Percentiles rank a stretch among this genome's conserved stretches.
phyloP scores from a whole-genome alignment of 441 rosid genomes.

The Rhodomyrtus psidioides region DNA sequence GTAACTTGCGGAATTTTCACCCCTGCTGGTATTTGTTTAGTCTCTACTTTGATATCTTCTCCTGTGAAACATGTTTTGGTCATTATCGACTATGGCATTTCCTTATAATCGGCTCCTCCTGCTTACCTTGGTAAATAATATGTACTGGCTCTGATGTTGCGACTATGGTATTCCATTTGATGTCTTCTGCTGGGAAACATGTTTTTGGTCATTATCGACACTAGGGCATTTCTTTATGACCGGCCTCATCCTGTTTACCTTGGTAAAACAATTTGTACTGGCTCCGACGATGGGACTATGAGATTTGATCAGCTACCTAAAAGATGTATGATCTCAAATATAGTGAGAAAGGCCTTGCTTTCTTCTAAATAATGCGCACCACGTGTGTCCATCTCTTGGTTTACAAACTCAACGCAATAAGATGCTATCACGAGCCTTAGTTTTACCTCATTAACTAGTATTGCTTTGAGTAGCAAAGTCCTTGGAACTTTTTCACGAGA shows the following conservation, averaged over 20 bases:
- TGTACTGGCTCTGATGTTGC: too few relatives aligned
- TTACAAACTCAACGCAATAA: neutral
- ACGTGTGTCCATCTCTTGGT: neutral
- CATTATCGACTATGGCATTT: neutral
- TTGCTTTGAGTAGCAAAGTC: neutral
- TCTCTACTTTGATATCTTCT: neutral
- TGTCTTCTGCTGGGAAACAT: too few relatives aligned
- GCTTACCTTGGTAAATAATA: too few relatives aligned
- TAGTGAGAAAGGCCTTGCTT: neutral
- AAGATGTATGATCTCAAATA: neutral
- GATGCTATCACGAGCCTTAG: neutral
- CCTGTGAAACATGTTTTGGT: neutral
- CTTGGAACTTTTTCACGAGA: neutral
- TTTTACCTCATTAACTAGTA: neutral
- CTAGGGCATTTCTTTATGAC: too few relatives aligned
- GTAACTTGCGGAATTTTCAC: constrained; percentile 87
- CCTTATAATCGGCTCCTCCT: neutral
- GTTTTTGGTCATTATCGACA: too few relatives aligned
- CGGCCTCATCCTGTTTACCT: too few relatives aligned
- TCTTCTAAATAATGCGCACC: neutral
- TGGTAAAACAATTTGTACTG: too few relatives aligned
- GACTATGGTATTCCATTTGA: too few relatives aligned
- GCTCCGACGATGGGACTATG: too few relatives aligned
- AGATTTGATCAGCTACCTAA: neutral
- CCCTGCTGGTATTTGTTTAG: constrained; percentile 49